Base-by-base conservation (phyloP, 2,329 filamentous ascomycete species). In the Dothidotthia symphoricarpi region DNA sequence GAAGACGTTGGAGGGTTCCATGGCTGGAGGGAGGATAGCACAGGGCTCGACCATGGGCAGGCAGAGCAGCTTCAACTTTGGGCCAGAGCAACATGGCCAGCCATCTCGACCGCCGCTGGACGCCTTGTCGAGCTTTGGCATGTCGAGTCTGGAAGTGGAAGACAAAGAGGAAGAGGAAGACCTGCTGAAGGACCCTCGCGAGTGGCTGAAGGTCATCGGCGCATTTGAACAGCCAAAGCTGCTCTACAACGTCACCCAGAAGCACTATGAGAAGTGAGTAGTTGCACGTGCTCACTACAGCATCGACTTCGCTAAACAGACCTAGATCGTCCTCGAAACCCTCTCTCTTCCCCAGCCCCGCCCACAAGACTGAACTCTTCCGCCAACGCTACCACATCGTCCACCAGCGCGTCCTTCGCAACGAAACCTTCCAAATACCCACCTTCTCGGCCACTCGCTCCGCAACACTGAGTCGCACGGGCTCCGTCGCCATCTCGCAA, bases 301-400 rank as follows among this genome's bases (percentile, higher is more conserved):
- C 15, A 8, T 0, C 8, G 3, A 16, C n/a, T n/a, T 7, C 32
- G 29, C 50, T 64, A n/a, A 31, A 66, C 42, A 6, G 13, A n/a
- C 0, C 6, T 28, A 68, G 65, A 36, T 66, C 67, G n/a, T 65
- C 65, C 10, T 53, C 55, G 4, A 70, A 69, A 29, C 66, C 68
- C 0, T 66, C 68, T 0, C 56, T 69, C 7, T 70, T 98, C 47
- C 88, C 94, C 0, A 73, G 80, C 7, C 82, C 88, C 12, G 80
- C 82, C 5, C 85, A 90, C 59, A 95, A 95, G 66, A 95, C 88
- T 2, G 75, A 81, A 3, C 73, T 93, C 29, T 96, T 96, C 69
- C 81, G 89, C 49, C 90, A 96, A 63, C 80, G 90, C 47, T 97
- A 94, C 65, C 86, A 95, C 55, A 78, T 97, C 37, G 85, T 97